Conservation (phyloP, 805 yeast genomes). For the Wickerhamomyces bisporus region DNA sequence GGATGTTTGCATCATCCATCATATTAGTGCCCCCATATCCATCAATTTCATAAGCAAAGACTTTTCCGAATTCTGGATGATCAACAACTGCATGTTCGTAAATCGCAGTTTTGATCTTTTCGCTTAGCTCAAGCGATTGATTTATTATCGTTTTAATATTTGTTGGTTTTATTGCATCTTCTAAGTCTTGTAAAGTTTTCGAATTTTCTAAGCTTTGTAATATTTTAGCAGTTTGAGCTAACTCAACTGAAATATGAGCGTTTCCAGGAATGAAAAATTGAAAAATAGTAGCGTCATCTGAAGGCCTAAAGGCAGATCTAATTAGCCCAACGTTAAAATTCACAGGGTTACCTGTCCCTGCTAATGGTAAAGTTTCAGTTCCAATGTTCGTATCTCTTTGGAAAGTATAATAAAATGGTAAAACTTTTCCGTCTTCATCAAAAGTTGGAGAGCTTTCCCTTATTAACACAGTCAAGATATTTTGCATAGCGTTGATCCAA, state of each 20-base stretch:
- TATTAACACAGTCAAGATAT: slow-evolving; percentile 44
- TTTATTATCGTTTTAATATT: slow-evolving; percentile 26
- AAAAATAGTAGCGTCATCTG: slow-evolving; percentile 79
- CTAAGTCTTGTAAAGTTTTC: no score
- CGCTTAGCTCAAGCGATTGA: slow-evolving; percentile 34
- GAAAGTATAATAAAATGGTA: slow-evolving; percentile 56
- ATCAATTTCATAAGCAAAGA: slow-evolving; percentile 85
- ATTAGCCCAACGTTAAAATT: slow-evolving; percentile 62
- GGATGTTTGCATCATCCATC: slow-evolving; percentile 92
- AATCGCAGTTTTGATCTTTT: slow-evolving; percentile 48
- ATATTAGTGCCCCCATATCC: slow-evolving; percentile 70
- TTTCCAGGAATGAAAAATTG: slow-evolving; percentile 86
- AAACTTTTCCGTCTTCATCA: slow-evolving; percentile 34
- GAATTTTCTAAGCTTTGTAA: slow-evolving; percentile 18
- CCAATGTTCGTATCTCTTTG: slow-evolving; percentile 71
- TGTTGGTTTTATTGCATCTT: slow-evolving; percentile 25
- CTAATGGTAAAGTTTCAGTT: slow-evolving; percentile 72
- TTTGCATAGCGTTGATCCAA: slow-evolving; percentile 59
- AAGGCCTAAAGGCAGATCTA: slow-evolving; percentile 83
- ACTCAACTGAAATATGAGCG: slow-evolving; percentile 66
- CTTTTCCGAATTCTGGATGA: slow-evolving; percentile 68
- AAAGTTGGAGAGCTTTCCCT: slow-evolving; percentile 63
- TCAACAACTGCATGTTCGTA: slow-evolving; percentile 57
- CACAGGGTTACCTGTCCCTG: slow-evolving; percentile 83
- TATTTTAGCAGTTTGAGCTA: slow-evolving; percentile 32